Base-by-base conservation (phyloP, 75 land plant species). In the Picea glauca region DNA sequence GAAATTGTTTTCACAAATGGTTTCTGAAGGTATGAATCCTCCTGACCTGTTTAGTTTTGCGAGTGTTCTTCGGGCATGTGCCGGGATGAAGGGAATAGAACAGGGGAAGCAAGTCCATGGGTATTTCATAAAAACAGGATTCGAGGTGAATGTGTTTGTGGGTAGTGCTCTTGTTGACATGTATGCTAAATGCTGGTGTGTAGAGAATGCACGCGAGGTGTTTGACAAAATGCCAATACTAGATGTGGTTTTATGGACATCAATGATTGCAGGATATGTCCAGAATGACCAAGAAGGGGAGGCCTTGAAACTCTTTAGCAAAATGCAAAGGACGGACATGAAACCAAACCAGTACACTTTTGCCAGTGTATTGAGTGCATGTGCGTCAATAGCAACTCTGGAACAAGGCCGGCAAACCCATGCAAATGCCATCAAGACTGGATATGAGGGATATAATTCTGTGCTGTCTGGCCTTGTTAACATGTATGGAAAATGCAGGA, bases 181-280 rank as follows among this genome's bases (percentile, higher is more conserved):
- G 90, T 92, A 90, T 77, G 82, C 82, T 20, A 92, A 90, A 79
- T 90, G 92, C 80, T 78, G 86, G 13, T 68, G 80, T 65, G 56
- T 83, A 17, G 84, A 81, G 12, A 21, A 75, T 7, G 87, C 89
- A 21, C 43, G 58, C 13, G 40, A 20, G 21, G 83, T 89, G 85
- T 92, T 92, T 57, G 85, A 86, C 70, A 72, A 32, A 83, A 81
- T 84, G 85, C 78, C 77, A 58, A 77, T 80, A 26, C 84, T 83
- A 78, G 88, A 88, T 81, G 88, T 90, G 13, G 90, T 92, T 13
- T 84, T 88, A 15, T 92, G 94, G 94, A 90, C 88, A 0, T 77
- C 84, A 15, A 79, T 93, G 58, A 87, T 93, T 77, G 81, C 81
- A 77, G 92, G 91, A 6, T 87, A 77, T 64, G 79, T 81, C 26